Conservation (phyloP, 768 basidiomycete genomes). For the Podaxis carcinomalis region DNA sequence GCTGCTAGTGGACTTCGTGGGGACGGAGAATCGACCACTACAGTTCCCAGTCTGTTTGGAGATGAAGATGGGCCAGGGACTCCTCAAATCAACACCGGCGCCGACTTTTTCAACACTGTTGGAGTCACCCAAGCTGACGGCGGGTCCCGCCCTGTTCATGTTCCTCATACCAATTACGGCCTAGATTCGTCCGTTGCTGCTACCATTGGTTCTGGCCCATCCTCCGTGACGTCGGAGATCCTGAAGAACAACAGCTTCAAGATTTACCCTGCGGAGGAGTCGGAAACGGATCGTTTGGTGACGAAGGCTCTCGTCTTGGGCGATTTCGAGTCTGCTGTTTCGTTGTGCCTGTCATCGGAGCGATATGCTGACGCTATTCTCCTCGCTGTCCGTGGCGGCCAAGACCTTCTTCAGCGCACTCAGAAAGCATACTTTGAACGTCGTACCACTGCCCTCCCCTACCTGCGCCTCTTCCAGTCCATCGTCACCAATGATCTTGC, state of each 20-base stretch:
- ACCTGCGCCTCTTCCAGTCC: conserved; percentile 91
- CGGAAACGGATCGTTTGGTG: conserved; percentile 81
- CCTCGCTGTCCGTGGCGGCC: conserved; percentile 86
- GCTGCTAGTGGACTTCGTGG: conserved; percentile 50
- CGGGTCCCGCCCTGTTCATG: conserved; percentile 39
- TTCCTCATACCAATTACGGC: conserved; percentile 78
- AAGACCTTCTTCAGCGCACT: conserved; percentile 79
- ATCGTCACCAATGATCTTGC: conserved; percentile 89
- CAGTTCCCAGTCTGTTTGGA: conserved; percentile 83
- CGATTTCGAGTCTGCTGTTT: conserved; percentile 92
- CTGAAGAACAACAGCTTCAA: conserved; percentile 81
- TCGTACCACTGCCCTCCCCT: conserved; percentile 70
- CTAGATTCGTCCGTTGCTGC: conserved; percentile 92
- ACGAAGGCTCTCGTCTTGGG: conserved; percentile 93
- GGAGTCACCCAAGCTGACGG: conserved; percentile 44
- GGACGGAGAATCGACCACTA: conserved; percentile 79
- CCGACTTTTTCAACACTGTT: conserved; percentile 89
- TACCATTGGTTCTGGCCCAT: conserved; percentile 88
- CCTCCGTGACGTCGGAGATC: conserved; percentile 70
- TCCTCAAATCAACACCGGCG: conserved; percentile 60
- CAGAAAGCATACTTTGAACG: conserved; percentile 93
- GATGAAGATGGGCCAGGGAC: conserved; percentile 66
- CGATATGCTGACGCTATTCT: conserved; percentile 94
- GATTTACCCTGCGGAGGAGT: conserved; percentile 86
- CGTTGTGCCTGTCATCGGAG: conserved; percentile 82